Evolutionary conservation across 78 protist species (phyloP).

Genomic region (Salpingoeca rosetta): DNA sequence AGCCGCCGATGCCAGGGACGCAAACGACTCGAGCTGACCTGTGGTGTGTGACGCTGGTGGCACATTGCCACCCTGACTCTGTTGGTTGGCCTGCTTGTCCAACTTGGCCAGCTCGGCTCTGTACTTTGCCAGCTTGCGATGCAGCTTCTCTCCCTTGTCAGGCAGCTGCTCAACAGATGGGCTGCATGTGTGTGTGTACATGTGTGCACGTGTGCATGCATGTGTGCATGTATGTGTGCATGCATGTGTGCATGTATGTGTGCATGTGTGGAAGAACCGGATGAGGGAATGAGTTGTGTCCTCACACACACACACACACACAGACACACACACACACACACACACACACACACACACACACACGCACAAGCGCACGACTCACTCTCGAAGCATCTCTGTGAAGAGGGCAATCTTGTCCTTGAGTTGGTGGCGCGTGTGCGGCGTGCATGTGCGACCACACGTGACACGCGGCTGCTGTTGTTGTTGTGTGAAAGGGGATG

Average conservation of each 20-base stretch:
- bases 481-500: no score
- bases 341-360: no score
- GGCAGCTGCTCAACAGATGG: neutral
- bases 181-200: neutral
- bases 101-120: neutral
- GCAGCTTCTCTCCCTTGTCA: neutral
- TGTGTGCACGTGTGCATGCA: neutral
- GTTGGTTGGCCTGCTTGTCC: neutral
- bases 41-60: neutral
- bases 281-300: no score
- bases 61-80: neutral
- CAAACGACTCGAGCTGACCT: neutral
- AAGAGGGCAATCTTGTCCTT: no score
- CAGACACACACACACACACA: no score
- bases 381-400: no score
- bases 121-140: neutral
- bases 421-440: no score
- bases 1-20: neutral
- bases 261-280: no score
- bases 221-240: neutral
- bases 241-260: neutral
- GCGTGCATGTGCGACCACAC: no score
- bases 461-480: no score
- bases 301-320: no score
- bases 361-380: no score